Evolutionary conservation across 768 basidiomycete species (phyloP), one percentile per base, ranked within the genome.

Genomic region (Amanita subjunquillea): DNA sequence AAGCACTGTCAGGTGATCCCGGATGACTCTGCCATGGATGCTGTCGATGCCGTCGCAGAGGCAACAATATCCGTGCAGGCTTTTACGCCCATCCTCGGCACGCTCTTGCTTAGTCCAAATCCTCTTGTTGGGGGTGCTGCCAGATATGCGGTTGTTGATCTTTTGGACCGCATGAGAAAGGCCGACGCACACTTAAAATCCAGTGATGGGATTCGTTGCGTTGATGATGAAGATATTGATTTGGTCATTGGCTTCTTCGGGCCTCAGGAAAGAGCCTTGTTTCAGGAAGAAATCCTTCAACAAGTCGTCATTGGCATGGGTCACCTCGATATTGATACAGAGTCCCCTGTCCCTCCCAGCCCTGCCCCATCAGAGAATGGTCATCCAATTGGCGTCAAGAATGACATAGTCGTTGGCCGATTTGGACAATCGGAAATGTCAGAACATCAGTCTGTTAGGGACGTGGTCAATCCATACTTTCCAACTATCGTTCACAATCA

Each of bases 271-370:
- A 72, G 85, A 53, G 69, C 69, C 4, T 67, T 89, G 63, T 80
- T 96, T 57, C 83, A 88, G 60, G 76, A 80, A 30, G 92, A 95
- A 68, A 76, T 97, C 40, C 63, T 95, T 6, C 77, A 87, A 51
- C 89, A 91, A 34, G 83, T 97, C 56, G 83, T 95, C 51, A 83
- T 96, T 49, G 93, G 91, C 29, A 87, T 97, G 74, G 90, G 90
- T 7, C 73, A 82, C 20, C 72, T 97, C 3, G 77, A 76, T 58
- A 68, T 58, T 15, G 62, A 67, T 13, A 58, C 63, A 12, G 61
- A 63, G 25, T 32, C 57, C 22, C 56, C 59, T 12, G n/a, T 20
- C 50, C n/a, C 27, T 12, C 10, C 29, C 3, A 17, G 20, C 29
- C 30, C 20, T 37, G 51, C 17, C 20, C 34, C 48, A 15, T 12